These are phyloP conservation scores for Ceratorhiza oryzae-sativae DNA, from an alignment of 1,284 basidiomycete species.

Conservation along the genomic window DNA sequence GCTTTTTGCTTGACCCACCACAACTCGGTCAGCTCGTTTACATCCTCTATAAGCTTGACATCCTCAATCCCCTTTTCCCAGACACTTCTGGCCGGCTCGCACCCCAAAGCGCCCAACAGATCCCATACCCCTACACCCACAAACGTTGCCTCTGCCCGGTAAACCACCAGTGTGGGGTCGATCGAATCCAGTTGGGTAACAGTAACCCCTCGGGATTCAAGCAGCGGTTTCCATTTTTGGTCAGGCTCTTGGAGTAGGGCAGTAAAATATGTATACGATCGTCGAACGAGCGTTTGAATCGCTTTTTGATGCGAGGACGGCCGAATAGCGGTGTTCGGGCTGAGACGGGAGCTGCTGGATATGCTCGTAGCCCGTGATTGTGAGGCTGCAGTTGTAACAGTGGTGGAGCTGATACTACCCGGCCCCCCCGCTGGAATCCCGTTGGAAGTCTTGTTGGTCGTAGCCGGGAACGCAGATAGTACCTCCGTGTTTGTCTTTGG, in stretches of 20 bases:
- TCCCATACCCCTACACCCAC: constrained; percentile 98
- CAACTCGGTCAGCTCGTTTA: constrained; percentile 89
- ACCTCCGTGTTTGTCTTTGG: not conserved
- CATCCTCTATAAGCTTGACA: constrained; percentile 83
- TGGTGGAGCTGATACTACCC: constrained; percentile 1
- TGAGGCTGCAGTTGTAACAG: not conserved
- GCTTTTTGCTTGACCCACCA: constrained; percentile 91
- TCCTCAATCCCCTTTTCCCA: constrained; percentile 96
- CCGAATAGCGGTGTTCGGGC: constrained; percentile 48
- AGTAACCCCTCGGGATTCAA: constrained; percentile 87
- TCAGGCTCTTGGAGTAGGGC: constrained; percentile 97
- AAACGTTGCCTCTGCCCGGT: constrained; percentile 96
- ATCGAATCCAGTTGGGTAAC: constrained; percentile 97
- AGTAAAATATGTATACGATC: constrained; percentile 98
- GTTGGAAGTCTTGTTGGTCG: not conserved
- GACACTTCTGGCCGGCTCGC: constrained; percentile 78
- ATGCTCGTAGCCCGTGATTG: constrained; percentile 36
- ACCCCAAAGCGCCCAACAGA: constrained; percentile 86
- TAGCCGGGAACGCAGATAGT: constrained; percentile 18
- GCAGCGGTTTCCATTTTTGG: constrained; percentile 88
- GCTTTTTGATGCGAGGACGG: constrained; percentile 74
- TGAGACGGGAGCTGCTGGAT: constrained; percentile 24
- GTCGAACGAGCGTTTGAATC: constrained; percentile 81
- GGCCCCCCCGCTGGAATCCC: not conserved
- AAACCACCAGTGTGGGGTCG: constrained; percentile 95